These are phyloP conservation scores for Nemania sp. DNA, from an alignment of 2,329 filamentous ascomycete genomes.

Conservation along the genomic window DNA sequence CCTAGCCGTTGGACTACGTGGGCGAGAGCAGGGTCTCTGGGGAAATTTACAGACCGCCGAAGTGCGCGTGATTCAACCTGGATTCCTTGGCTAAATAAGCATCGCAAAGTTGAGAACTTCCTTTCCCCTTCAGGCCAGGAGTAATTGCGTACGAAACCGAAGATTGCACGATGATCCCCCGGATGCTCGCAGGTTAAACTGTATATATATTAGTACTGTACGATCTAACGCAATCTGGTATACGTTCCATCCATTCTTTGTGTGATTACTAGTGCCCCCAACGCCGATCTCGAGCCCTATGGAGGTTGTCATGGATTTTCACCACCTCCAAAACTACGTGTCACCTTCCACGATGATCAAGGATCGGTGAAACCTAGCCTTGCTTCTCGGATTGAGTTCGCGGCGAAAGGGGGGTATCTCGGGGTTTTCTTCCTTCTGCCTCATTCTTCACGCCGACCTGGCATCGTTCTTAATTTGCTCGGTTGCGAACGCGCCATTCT, in stretches of 20 bases:
- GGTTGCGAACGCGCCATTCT: not conserved
- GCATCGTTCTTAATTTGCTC: not conserved
- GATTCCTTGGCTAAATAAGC: not conserved
- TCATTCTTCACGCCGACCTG: not conserved
- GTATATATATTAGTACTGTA: not conserved
- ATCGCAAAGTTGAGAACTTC: not conserved
- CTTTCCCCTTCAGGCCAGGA: too few relatives aligned
- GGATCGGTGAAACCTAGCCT: not conserved
- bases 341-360: conserved; percentile 12
- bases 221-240: conserved; percentile 1
- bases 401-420: conserved; percentile 1
- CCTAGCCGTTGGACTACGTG: too few relatives aligned
- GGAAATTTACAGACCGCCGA: too few relatives aligned
- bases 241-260: not conserved
- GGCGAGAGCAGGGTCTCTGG: too few relatives aligned
- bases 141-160: not conserved
- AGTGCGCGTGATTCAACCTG: too few relatives aligned
- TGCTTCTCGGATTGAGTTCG: not conserved
- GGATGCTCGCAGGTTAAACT: not conserved
- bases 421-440: not conserved
- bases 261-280: not conserved
- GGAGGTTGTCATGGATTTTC: not conserved
- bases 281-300: not conserved
- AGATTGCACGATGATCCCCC: not conserved
- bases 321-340: conserved; percentile 4